Evolutionary conservation across 805 yeast species (phyloP).

Genomic region (Yarrowia divulgata): DNA sequence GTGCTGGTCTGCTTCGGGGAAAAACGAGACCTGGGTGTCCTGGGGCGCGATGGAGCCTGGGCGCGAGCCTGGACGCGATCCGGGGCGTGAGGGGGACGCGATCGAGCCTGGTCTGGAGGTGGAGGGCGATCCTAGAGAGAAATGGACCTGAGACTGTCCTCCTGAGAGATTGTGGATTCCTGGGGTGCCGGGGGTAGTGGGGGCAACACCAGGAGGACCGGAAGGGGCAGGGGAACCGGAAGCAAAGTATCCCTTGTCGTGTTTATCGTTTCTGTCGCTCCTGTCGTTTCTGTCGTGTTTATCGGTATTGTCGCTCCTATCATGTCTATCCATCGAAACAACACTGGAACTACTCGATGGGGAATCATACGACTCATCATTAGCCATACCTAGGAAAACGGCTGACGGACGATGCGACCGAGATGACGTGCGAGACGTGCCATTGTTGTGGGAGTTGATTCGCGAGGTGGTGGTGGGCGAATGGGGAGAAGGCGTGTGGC

Average conservation of each 20-base stretch:
- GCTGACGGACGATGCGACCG: constrained; percentile 29
- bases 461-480: not conserved
- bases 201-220: not conserved
- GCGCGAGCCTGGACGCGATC: not conserved
- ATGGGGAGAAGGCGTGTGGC: constrained; percentile 12
- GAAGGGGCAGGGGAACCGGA: not conserved
- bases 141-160: no score
- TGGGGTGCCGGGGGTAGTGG: not conserved
- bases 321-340: no score
- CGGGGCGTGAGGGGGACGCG: constrained; percentile 15
- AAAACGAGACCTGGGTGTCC: constrained; percentile 5
- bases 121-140: not conserved
- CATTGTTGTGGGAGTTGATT: constrained; percentile 9
- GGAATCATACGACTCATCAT: constrained; percentile 12
- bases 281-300: no score
- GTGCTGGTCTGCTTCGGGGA: constrained; percentile 35
- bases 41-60: constrained; percentile 14
- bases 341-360: not conserved
- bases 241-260: no score
- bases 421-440: constrained; percentile 15
- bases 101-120: not conserved
- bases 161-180: not conserved
- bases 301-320: no score
- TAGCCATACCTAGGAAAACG: constrained; percentile 10
- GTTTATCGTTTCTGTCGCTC: no score